Evolutionary conservation across 2,329 filamentous ascomycete genomes (phyloP).

Genomic region (Scleromitrula shiraiana): DNA sequence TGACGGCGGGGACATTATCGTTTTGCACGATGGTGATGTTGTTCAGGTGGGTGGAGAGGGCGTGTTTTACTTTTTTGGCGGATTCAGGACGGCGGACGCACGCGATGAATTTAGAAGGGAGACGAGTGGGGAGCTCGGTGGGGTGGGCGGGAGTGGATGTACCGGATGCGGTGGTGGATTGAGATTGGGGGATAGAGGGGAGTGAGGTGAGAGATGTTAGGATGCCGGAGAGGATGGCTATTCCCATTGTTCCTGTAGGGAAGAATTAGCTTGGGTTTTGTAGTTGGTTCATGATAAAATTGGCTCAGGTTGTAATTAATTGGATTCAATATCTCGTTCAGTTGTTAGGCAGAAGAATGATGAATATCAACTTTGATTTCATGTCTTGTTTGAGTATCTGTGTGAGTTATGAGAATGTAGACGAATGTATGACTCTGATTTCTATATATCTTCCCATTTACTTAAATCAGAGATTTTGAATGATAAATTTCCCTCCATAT

Average conservation of each 20-base stretch:
- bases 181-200: conserved; percentile 36
- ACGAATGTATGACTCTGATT: no score
- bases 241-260: conserved; percentile 67
- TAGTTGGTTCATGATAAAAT: background rate
- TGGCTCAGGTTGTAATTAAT: no score
- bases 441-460: no score
- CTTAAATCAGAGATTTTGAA: no score
- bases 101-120: conserved; percentile 71
- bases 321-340: background rate
- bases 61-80: conserved; percentile 58
- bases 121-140: conserved; percentile 42
- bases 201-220: conserved; percentile 60
- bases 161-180: conserved; percentile 32
- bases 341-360: no score
- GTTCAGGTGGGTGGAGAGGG: conserved; percentile 52
- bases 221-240: conserved; percentile 75
- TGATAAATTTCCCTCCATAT: no score
- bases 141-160: conserved; percentile 35
- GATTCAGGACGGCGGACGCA: conserved; percentile 67
- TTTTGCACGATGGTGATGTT: conserved; percentile 57
- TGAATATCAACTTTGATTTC: no score
- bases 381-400: no score
- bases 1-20: conserved; percentile 60
- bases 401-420: no score
- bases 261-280: background rate